phyloP scores from a whole-genome alignment of 257 asterid species.

The Schizonepeta tenuifolia region DNA sequence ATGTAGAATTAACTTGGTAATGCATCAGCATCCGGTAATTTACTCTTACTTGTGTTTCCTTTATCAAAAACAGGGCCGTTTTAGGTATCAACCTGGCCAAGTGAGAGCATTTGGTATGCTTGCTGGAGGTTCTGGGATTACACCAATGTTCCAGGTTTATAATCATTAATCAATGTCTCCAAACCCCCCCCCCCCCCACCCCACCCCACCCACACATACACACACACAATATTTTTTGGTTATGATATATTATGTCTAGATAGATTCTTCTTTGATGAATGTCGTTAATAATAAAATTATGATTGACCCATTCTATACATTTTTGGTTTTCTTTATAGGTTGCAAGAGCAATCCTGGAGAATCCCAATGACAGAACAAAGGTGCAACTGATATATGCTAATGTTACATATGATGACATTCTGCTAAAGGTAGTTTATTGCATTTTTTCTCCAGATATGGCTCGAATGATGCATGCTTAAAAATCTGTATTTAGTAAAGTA shows the following conservation, averaged over 20 bases:
- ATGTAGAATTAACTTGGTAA: constrained; percentile 5
- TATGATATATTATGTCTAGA: constrained; percentile 16
- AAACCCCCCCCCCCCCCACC: too few species aligned
- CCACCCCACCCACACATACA: too few species aligned
- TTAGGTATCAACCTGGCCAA: constrained; percentile 67
- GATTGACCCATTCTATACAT: background rate
- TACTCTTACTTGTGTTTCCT: background rate
- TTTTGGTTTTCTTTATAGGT: constrained; percentile 54
- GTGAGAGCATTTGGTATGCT: constrained; percentile 71
- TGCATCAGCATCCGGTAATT: constrained; percentile 7
- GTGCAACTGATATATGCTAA: constrained; percentile 90
- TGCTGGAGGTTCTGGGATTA: constrained; percentile 77
- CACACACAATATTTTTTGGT: background rate
- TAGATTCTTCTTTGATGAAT: background rate
- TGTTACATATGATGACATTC: constrained; percentile 85
- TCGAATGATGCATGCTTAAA: constrained; percentile 17
- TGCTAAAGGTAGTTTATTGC: constrained; percentile 66
- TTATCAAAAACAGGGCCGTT: constrained; percentile 52
- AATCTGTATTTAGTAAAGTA: constrained; percentile 3
- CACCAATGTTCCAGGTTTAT: constrained; percentile 73
- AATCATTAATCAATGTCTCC: constrained; percentile 20
- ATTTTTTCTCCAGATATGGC: constrained; percentile 4
- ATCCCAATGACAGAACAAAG: constrained; percentile 74
- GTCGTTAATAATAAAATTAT: background rate
- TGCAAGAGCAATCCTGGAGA: constrained; percentile 86